phyloP scores from a whole-genome alignment of 805 yeast species.

The Komagataella mondaviorum region DNA sequence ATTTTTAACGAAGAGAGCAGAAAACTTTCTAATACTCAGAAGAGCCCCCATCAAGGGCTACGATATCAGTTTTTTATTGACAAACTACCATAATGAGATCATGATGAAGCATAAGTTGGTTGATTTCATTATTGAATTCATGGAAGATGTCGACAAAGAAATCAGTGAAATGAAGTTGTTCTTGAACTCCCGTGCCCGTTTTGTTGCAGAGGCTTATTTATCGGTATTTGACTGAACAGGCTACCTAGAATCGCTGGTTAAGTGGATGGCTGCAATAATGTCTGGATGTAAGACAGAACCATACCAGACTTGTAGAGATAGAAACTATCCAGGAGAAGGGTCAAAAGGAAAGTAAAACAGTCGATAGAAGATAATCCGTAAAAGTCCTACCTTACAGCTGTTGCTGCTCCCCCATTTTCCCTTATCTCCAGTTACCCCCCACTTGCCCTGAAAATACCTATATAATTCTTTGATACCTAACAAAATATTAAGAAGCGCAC shows the following conservation, averaged over 20 bases:
- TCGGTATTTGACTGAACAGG: conserved; percentile 65
- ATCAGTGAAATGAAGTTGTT: conserved; percentile 97
- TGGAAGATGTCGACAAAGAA: conserved; percentile 98
- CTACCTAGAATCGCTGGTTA: not conserved
- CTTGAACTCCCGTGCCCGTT: conserved; percentile 94
- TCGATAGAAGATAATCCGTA: not conserved
- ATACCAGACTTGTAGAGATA: not conserved
- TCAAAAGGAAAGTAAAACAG: not conserved
- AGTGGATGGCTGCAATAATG: not conserved
- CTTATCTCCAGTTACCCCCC: not conserved
- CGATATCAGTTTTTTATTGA: conserved; percentile 85
- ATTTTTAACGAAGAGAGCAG: conserved; percentile 91
- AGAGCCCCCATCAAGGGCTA: conserved; percentile 84
- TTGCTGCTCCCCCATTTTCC: not conserved
- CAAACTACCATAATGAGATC: conserved; percentile 89
- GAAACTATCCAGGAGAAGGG: not conserved
- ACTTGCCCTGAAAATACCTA: not conserved
- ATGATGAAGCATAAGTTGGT: conserved; percentile 93
- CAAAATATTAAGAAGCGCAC: not conserved
- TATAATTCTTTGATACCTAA: not conserved
- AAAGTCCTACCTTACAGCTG: not conserved
- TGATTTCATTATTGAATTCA: conserved; percentile 93
- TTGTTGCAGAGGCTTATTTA: conserved; percentile 90
- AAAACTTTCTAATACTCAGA: conserved; percentile 82
- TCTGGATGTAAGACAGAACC: not conserved